These are phyloP conservation scores for Nicotiana sylvestris DNA, from an alignment of 257 asterid genomes.

Conservation along the genomic window DNA sequence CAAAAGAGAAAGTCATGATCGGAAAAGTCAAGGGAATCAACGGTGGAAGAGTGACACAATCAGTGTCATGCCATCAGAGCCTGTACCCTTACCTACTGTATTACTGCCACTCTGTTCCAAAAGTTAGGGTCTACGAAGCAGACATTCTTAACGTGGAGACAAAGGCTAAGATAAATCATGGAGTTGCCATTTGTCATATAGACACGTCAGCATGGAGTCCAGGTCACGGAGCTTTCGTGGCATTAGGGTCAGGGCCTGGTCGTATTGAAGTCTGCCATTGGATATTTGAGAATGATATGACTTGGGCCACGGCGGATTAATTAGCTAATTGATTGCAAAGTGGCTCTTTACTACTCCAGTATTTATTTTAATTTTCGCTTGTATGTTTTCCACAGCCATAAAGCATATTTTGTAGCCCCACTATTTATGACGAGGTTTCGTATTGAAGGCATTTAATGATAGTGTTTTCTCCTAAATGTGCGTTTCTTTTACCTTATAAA, in stretches of 20 bases:
- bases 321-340: constrained; percentile 8
- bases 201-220: constrained; percentile 87
- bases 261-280: constrained; percentile 88
- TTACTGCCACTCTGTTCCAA: constrained; percentile 83
- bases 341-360: neutral
- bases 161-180: constrained; percentile 56
- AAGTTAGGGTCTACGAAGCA: constrained; percentile 68
- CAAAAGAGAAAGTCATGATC: constrained; percentile 38
- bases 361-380: neutral
- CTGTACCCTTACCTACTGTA: constrained; percentile 71
- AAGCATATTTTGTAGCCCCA: neutral
- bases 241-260: constrained; percentile 72
- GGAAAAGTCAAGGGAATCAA: constrained; percentile 54
- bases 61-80: constrained; percentile 94
- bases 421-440: neutral
- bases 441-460: neutral
- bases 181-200: constrained; percentile 77
- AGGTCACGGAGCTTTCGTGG: constrained; percentile 69
- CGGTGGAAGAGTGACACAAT: constrained; percentile 58
- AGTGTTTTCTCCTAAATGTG: neutral
- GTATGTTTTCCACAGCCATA: neutral
- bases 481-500: neutral
- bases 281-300: constrained; percentile 93
- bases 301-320: constrained; percentile 50
- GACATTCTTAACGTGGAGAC: constrained; percentile 57